Evolutionary conservation across 495 filamentous ascomycete genomes (phyloP).

Genomic region (Penicillium alfredii): DNA sequence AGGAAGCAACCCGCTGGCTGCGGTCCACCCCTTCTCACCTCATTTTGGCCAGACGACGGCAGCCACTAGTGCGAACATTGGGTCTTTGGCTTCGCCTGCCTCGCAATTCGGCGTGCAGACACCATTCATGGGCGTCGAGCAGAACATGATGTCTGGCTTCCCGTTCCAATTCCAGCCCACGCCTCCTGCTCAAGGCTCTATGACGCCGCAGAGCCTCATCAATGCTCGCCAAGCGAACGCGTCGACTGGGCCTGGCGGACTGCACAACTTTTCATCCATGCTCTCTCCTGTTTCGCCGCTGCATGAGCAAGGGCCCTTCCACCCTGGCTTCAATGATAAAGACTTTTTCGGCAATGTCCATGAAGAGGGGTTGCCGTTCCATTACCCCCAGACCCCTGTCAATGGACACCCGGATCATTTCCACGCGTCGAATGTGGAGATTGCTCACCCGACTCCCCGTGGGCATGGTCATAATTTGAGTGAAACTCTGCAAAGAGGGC

Average conservation of each 20-base stretch:
- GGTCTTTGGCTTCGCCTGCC: constrained; percentile 54
- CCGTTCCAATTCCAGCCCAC: constrained; percentile 43
- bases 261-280: constrained; percentile 38
- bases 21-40: constrained; percentile 38
- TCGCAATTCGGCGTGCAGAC: constrained; percentile 41
- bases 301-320: constrained; percentile 32
- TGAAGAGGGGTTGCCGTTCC: constrained; percentile 26
- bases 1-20: constrained; percentile 35
- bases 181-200: constrained; percentile 37
- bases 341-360: constrained; percentile 21
- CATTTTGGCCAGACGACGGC: constrained; percentile 46
- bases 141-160: constrained; percentile 31
- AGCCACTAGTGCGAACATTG: constrained; percentile 50
- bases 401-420: constrained; percentile 37
- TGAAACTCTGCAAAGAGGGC: constrained; percentile 72
- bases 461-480: constrained; percentile 61
- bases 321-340: constrained; percentile 30
- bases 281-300: constrained; percentile 42
- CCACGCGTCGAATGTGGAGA: constrained; percentile 46
- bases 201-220: constrained; percentile 41
- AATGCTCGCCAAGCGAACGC: constrained; percentile 32
- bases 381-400: constrained; percentile 28
- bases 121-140: constrained; percentile 39
- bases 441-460: constrained; percentile 60
- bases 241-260: constrained; percentile 25